Conservation (phyloP, 2,329 filamentous ascomycete genomes). For the Sarocladium kiliense region DNA sequence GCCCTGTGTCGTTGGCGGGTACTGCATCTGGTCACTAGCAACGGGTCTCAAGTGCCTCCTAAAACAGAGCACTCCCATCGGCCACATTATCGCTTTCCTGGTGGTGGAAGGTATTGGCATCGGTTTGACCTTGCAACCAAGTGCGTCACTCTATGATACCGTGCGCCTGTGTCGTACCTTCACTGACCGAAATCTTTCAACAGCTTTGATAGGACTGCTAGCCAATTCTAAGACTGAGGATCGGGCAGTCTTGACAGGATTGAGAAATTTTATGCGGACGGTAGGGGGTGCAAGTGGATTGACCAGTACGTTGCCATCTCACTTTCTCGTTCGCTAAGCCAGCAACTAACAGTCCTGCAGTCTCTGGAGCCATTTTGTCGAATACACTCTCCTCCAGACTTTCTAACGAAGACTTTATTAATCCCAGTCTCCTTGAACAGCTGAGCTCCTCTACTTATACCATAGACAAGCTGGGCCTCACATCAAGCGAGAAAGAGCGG, state of each 20-base stretch:
- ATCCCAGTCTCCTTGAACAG: constrained; percentile 16
- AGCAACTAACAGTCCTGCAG: neutral
- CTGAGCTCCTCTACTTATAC: constrained; percentile 20
- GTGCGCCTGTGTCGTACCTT: too few species aligned
- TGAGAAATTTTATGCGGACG: constrained; percentile 32
- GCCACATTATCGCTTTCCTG: constrained; percentile 23
- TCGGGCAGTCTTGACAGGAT: constrained; percentile 30
- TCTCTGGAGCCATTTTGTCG: constrained; percentile 22
- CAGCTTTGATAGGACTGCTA: constrained; percentile 28
- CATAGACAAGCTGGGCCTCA: constrained; percentile 15
- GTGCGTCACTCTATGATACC: neutral
- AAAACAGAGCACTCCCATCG: constrained; percentile 18
- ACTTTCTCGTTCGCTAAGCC: neutral
- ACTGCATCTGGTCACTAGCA: constrained; percentile 29
- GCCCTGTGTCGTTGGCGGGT: constrained; percentile 24
- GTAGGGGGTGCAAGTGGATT: constrained; percentile 22
- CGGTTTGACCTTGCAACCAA: constrained; percentile 31
- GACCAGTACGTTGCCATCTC: neutral
- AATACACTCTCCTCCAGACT: neutral
- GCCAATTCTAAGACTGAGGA: constrained; percentile 29
- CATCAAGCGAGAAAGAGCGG: constrained; percentile 12
- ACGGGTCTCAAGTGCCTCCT: constrained; percentile 24
- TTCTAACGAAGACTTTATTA: constrained; percentile 19
- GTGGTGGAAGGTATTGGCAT: constrained; percentile 28
- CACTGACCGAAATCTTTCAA: neutral